These are phyloP conservation scores for Magnaporthiopsis incrustans DNA, from an alignment of 2,329 filamentous ascomycete genomes.

Conservation along the genomic window DNA sequence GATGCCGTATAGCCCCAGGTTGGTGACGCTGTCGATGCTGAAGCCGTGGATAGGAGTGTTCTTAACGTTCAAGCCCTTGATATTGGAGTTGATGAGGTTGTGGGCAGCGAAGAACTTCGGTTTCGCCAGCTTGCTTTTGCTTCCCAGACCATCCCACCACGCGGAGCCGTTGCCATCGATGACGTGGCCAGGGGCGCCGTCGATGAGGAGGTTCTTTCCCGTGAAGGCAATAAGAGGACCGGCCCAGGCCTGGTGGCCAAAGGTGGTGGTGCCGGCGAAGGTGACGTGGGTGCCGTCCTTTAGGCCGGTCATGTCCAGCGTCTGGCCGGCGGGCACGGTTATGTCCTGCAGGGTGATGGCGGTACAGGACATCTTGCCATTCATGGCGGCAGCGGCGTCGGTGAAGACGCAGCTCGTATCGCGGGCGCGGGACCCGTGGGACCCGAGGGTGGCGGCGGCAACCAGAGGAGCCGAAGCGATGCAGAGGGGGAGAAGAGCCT, in stretches of 20 bases:
- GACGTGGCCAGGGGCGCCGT: conserved; percentile 39
- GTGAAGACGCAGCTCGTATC: neutral
- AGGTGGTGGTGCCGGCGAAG: conserved; percentile 60
- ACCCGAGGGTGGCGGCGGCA: no score
- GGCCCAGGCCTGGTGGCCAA: conserved; percentile 56
- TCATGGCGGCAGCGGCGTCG: neutral
- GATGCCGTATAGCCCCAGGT: conserved; percentile 26
- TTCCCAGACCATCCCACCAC: conserved; percentile 51
- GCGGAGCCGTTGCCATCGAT: conserved; percentile 48
- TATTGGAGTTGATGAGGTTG: conserved; percentile 39
- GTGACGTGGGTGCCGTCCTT: conserved; percentile 41
- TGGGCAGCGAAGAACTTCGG: conserved; percentile 55
- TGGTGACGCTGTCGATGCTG: conserved; percentile 27
- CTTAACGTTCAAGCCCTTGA: conserved; percentile 31
- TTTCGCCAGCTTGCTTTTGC: conserved; percentile 44
- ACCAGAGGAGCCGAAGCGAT: neutral
- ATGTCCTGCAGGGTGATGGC: conserved; percentile 44
- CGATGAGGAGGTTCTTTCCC: conserved; percentile 46
- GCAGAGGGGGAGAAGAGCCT: neutral
- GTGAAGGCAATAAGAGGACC: conserved; percentile 56
- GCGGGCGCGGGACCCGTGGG: no score
- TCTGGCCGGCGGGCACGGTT: conserved; percentile 49
- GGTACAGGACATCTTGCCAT: conserved; percentile 39
- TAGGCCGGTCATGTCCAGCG: conserved; percentile 48
- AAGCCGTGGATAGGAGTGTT: conserved; percentile 35